Evolutionary conservation across 108 stramenopile species (phyloP).

Genomic region (Stephanodiscus minutulus): DNA sequence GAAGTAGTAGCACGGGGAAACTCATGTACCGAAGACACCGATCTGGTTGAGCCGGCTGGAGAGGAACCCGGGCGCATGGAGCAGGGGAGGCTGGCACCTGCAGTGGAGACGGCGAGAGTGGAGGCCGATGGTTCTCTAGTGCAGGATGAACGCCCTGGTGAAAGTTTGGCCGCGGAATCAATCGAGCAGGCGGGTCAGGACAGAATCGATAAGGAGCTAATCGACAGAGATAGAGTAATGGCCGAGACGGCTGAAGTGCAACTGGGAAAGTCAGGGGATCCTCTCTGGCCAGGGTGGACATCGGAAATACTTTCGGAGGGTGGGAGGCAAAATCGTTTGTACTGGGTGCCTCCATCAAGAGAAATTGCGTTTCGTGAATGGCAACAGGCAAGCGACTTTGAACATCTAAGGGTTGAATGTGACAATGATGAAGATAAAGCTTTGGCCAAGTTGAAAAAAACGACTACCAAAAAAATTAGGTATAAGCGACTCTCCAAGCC

Average conservation of each 20-base stretch:
- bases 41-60: not conserved
- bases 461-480: too few relatives aligned
- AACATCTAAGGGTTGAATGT: slow-evolving; percentile 2
- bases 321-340: not conserved
- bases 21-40: not conserved
- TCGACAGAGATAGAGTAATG: too few relatives aligned
- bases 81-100: too few relatives aligned
- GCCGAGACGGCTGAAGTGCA: not conserved
- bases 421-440: slow-evolving; percentile 5
- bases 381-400: not conserved
- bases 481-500: too few relatives aligned
- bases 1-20: not conserved
- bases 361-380: not conserved
- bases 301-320: not conserved
- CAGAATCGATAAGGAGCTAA: too few relatives aligned
- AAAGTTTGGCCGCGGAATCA: too few relatives aligned
- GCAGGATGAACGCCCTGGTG: too few relatives aligned
- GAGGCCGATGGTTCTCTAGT: not conserved
- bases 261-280: not conserved
- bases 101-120: not conserved
- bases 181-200: too few relatives aligned
- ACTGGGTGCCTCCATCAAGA: slow-evolving; percentile 7
- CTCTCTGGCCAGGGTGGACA: not conserved
- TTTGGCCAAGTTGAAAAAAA: too few relatives aligned
- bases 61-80: not conserved